Conservation (phyloP, 495 filamentous ascomycete genomes). For the Tuber brumale region DNA sequence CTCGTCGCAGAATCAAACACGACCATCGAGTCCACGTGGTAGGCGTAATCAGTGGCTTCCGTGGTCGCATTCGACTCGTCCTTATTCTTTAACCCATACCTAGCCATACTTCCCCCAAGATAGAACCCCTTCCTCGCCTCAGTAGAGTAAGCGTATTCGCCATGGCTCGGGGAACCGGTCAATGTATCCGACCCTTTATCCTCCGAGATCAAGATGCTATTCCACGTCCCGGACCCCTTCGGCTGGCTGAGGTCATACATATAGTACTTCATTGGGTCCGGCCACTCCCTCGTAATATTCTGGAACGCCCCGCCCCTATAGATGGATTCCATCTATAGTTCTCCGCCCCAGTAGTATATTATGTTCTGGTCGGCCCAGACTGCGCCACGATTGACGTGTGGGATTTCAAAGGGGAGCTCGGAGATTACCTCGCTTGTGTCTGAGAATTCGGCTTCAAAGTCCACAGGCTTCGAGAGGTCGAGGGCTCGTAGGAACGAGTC, state of each 20-base stretch:
- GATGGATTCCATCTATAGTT: neutral
- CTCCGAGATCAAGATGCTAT: neutral
- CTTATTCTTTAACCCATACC: neutral
- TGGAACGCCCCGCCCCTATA: neutral
- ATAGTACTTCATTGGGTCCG: neutral
- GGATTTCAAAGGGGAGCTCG: neutral
- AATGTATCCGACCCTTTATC: too few relatives aligned
- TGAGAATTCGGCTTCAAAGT: neutral
- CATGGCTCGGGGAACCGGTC: too few relatives aligned
- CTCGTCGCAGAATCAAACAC: neutral
- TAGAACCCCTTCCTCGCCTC: neutral
- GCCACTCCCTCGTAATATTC: neutral
- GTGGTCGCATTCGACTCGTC: neutral
- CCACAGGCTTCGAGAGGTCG: neutral
- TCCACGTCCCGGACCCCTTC: neutral
- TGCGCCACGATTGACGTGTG: neutral
- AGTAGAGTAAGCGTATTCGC: too few relatives aligned
- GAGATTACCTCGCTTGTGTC: neutral
- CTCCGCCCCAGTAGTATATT: constrained; percentile 2
- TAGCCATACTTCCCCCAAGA: neutral
- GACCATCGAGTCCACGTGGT: neutral
- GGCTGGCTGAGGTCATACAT: constrained; percentile 1
- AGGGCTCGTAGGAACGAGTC: neutral
- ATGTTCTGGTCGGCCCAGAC: neutral
- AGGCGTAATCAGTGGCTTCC: too few relatives aligned